phyloP scores from a whole-genome alignment of 164 flowering plant species.

The Buxus sempervirens region DNA sequence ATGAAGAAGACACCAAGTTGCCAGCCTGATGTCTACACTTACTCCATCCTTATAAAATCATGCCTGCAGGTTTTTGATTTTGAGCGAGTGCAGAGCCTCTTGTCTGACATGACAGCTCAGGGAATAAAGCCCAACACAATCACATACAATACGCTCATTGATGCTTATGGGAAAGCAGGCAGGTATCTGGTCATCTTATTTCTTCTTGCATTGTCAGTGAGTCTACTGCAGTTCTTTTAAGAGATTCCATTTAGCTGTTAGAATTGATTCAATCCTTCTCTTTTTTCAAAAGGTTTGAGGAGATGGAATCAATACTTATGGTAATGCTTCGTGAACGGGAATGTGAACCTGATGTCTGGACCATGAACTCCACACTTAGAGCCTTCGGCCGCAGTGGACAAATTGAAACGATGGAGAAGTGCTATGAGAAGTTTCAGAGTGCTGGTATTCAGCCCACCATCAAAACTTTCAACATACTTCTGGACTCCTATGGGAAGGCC shows the following conservation, averaged over 20 bases:
- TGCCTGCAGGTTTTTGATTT: conserved; percentile 69
- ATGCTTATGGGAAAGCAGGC: conserved; percentile 86
- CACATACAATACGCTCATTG: conserved; percentile 87
- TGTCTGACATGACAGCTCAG: conserved; percentile 61
- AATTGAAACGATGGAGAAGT: conserved; percentile 90
- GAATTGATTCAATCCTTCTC: background rate
- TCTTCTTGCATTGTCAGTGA: background rate
- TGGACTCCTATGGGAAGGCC: conserved; percentile 88
- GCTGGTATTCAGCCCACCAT: conserved; percentile 82
- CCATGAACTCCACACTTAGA: conserved; percentile 91
- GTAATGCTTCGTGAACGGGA: conserved; percentile 59
- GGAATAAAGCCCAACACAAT: conserved; percentile 75
- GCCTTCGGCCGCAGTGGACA: conserved; percentile 94
- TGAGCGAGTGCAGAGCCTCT: conserved; percentile 51
- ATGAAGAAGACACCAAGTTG: conserved; percentile 74
- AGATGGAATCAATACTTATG: conserved; percentile 78
- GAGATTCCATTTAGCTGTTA: too few species aligned
- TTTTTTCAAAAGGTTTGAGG: conserved; percentile 51
- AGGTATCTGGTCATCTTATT: conserved; percentile 36
- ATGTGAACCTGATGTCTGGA: conserved; percentile 91
- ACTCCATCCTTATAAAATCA: conserved; percentile 85
- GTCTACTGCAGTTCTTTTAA: too few species aligned
- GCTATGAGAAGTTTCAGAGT: conserved; percentile 87
- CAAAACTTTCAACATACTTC: conserved; percentile 87
- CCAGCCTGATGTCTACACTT: conserved; percentile 80